phyloP scores from a whole-genome alignment of 2,329 filamentous ascomycete genomes.

The Ceratocystis alfenasii region DNA sequence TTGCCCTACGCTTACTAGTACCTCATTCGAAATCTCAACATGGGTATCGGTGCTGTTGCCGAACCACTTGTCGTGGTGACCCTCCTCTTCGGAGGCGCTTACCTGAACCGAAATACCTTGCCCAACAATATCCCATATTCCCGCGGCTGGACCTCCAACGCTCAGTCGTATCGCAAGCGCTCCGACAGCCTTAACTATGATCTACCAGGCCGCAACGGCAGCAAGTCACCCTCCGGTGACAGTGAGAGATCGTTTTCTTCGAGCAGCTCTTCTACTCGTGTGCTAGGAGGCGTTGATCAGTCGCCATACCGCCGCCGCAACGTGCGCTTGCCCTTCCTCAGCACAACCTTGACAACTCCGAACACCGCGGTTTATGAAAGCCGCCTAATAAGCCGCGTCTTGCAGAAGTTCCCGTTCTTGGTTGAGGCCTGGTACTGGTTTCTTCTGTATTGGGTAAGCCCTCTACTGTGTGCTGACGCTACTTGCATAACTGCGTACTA shows the following conservation, averaged over 20 bases:
- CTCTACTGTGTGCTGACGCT: not conserved
- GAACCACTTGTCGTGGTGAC: constrained; percentile 35
- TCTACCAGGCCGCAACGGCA: constrained; percentile 7
- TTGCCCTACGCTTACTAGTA: not conserved
- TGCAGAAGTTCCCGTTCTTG: constrained; percentile 58
- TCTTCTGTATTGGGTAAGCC: constrained; percentile 60
- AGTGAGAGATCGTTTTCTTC: constrained; percentile 21
- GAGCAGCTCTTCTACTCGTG: constrained; percentile 21
- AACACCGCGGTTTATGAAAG: constrained; percentile 50
- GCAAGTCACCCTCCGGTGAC: constrained; percentile 22
- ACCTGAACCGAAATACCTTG: constrained; percentile 33
- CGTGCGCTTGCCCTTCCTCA: constrained; percentile 24
- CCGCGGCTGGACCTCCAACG: constrained; percentile 20
- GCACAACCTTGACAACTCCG: constrained; percentile 42
- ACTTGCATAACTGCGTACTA: constrained; percentile 11
- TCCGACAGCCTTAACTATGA: constrained; percentile 23
- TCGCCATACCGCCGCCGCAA: constrained; percentile 23
- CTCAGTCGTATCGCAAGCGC: constrained; percentile 22
- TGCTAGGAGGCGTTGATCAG: constrained; percentile 22
- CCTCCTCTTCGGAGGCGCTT: constrained; percentile 35
- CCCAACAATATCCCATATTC: constrained; percentile 22
- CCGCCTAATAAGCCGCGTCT: constrained; percentile 49
- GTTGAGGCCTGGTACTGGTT: constrained; percentile 70
- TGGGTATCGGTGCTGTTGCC: constrained; percentile 33
- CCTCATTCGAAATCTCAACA: constrained; percentile 23